A percentile compares a stretch with the other conserved stretches of the same genome.
These are phyloP conservation scores for Vitis hybrid DNA, from an alignment of 177 flowering plant genomes.

Conservation along the genomic window DNA sequence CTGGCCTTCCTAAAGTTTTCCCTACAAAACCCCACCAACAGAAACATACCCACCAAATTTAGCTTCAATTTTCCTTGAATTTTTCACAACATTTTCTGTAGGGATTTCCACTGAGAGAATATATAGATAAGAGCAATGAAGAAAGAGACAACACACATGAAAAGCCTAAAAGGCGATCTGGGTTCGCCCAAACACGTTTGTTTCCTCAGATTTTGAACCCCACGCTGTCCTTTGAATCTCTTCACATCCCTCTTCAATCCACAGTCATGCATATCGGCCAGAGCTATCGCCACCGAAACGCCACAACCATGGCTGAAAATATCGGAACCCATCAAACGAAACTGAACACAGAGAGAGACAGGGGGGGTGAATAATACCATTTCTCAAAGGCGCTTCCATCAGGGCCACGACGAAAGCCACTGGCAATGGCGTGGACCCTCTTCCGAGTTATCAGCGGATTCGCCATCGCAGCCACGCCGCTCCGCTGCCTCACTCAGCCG, in stretches of 20 bases:
- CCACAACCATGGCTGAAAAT: constrained; percentile 38
- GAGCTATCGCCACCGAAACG: constrained; percentile 34
- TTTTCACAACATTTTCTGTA: too few relatives aligned
- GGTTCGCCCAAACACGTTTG: constrained; percentile 29
- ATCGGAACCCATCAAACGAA: too few relatives aligned
- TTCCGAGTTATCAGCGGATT: constrained; percentile 25
- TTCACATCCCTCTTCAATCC: constrained; percentile 11
- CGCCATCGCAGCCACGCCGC: constrained; percentile 25
- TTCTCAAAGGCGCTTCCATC: constrained; percentile 49
- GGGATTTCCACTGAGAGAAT: too few relatives aligned
- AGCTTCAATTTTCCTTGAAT: too few relatives aligned
- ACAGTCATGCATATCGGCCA: constrained; percentile 44
- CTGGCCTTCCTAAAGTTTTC: constrained; percentile 27
- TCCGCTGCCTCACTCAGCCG: background rate
- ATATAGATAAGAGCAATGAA: background rate
- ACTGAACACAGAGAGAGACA: background rate
- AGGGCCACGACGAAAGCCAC: constrained; percentile 22
- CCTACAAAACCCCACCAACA: constrained; percentile 20
- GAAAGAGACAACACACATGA: constrained; percentile 31
- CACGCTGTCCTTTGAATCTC: constrained; percentile 20
- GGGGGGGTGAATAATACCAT: constrained; percentile 26
- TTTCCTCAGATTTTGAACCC: background rate
- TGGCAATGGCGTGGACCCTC: constrained; percentile 26
- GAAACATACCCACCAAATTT: too few relatives aligned
- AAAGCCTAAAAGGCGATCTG: constrained; percentile 50